Evolutionary conservation across 2,329 filamentous ascomycete species (phyloP).

Genomic region (Coniochaeta prunicola): DNA sequence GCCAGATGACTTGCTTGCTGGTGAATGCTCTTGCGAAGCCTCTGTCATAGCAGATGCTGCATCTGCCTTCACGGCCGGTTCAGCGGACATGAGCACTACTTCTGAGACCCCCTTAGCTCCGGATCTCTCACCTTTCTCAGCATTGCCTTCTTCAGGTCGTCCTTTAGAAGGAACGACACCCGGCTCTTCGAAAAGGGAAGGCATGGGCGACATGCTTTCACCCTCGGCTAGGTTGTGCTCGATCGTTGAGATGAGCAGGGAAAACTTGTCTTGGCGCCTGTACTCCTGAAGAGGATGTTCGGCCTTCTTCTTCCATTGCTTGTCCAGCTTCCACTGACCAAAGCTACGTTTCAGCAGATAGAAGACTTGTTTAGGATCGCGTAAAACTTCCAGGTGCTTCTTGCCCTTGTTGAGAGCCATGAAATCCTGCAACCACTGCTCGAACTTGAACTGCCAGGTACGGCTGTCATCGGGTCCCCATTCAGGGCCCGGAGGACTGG

Average conservation of each 20-base stretch:
- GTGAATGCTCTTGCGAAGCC: background rate
- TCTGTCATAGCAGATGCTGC: background rate
- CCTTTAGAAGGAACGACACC: background rate
- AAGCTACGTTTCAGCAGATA: slow-evolving; percentile 3
- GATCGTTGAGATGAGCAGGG: background rate
- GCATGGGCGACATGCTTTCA: background rate
- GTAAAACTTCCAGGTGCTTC: slow-evolving; percentile 2
- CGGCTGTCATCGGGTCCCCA: background rate
- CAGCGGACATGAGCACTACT: background rate
- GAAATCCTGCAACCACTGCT: slow-evolving; percentile 10
- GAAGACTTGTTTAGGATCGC: slow-evolving; percentile 1
- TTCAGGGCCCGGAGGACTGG: background rate
- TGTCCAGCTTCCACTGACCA: slow-evolving; percentile 2
- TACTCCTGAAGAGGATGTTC: background rate
- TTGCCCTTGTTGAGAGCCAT: slow-evolving; percentile 7
- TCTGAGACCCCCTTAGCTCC: background rate
- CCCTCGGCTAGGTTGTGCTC: background rate
- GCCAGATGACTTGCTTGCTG: background rate
- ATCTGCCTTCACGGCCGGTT: background rate
- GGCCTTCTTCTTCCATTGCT: background rate
- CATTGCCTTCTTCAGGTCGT: background rate
- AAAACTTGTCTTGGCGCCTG: background rate
- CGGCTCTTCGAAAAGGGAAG: background rate
- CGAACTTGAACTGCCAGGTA: slow-evolving; percentile 9
- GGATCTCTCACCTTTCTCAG: background rate